phyloP scores from a whole-genome alignment of 129 eudicot species.

The Tagetes erecta region DNA sequence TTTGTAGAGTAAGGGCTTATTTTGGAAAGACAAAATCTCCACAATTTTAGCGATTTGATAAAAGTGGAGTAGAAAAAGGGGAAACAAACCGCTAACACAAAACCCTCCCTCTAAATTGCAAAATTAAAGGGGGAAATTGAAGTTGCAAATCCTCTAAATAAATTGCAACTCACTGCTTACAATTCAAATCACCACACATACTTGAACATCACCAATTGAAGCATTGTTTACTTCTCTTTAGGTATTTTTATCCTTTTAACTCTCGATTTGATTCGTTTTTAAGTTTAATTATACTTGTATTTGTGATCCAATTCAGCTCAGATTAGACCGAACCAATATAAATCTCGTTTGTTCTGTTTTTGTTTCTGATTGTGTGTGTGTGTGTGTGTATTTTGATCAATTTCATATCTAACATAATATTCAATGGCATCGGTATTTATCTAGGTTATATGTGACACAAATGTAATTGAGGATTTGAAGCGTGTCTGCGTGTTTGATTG shows the following conservation, averaged over 20 bases:
- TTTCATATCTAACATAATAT: too few species aligned
- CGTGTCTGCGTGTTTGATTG: too few species aligned
- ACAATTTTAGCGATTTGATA: background rate
- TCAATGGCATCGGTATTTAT: too few species aligned
- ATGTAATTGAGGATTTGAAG: too few species aligned
- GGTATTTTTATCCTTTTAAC: background rate
- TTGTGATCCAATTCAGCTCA: too few species aligned
- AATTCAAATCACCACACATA: background rate
- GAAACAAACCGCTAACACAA: constrained; percentile 4
- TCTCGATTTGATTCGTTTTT: background rate
- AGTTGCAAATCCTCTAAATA: too few species aligned
- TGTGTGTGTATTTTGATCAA: background rate
- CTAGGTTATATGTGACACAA: too few species aligned
- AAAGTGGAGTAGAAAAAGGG: background rate
- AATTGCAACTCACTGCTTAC: too few species aligned
- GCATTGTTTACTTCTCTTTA: background rate
- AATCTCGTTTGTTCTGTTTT: background rate
- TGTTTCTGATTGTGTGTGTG: constrained; percentile 12
- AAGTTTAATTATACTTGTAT: background rate
- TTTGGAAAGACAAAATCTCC: background rate
- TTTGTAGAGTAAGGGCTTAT: background rate
- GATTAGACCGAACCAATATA: too few species aligned
- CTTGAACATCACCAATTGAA: background rate
- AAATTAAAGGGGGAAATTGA: background rate
- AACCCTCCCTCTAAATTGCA: constrained; percentile 21